Evolutionary conservation across 2,329 filamentous ascomycete species (phyloP), one percentile per base, ranked within the genome.

Genomic region (Diaporthe sp.): DNA sequence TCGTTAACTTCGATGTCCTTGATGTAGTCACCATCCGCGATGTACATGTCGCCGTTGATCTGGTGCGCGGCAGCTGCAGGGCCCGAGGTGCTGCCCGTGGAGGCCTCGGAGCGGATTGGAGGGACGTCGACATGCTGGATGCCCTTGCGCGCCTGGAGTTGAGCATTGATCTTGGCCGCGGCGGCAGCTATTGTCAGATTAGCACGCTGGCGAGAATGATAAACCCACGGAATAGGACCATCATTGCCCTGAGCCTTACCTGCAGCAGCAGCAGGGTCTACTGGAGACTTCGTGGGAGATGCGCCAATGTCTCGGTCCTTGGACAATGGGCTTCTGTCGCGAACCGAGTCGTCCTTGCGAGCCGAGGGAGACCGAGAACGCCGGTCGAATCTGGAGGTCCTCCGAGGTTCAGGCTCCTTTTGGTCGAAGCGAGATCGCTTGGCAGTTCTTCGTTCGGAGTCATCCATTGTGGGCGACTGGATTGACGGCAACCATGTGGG

Each of bases 1-100:
- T 98, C 96, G 85, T 99, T 99, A 88, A 99, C 95, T 88, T 98
- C 97, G 82, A 99, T 98, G 83, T 99, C 97, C 85, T 97, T 97
- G 86, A 99, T 98, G 84, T 94, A 98, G 86, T 99, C 97, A 81
- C 97, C 97, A 83, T 98, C 97, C 77, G 96, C 94, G 80, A 98
- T 94, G 83, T 98, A 98, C 84, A 98, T 94, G 81, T 97, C 95
- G 81, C 93, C 92, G 81, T 96, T 95, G 84, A 97, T 90, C 77
- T 91, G 91, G 55, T 88, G 88, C 60, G 85, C 81, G 37, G 84
- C 83, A 61, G 86, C 84, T 55, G 88, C 86, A 37, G 88, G 87
- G 28, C 89, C 86, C 62, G 91, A 71, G 55, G 28, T 55, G 49
- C 70, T 39, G 15, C 61, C 71, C 25, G 49, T 19, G 34, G 75